A percentile compares a stretch with the other conserved stretches of the same genome.
These are phyloP conservation scores for Arachnomyces sp. DNA, from an alignment of 2,329 filamentous ascomycete genomes.

Conservation along the genomic window DNA sequence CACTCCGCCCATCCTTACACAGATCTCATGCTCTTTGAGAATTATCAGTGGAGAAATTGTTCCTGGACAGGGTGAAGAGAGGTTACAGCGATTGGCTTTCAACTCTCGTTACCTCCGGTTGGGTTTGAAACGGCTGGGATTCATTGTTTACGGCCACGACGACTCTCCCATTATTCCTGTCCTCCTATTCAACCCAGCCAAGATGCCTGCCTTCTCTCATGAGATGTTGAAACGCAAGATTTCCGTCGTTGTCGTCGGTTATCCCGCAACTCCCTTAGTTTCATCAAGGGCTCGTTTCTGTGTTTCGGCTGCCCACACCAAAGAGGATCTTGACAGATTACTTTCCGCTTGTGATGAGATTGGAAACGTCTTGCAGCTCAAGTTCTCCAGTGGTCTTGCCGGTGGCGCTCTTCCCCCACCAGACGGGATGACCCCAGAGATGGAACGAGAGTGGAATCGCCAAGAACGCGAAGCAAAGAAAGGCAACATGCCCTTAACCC, in stretches of 20 bases:
- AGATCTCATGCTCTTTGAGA: slow-evolving; percentile 77
- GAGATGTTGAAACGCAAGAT: slow-evolving; percentile 98
- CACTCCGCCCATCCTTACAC: slow-evolving; percentile 76
- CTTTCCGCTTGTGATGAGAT: slow-evolving; percentile 86
- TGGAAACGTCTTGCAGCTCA: slow-evolving; percentile 83
- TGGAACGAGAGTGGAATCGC: slow-evolving; percentile 58
- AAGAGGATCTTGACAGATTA: slow-evolving; percentile 90
- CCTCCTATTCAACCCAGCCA: slow-evolving; percentile 94
- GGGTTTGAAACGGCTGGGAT: slow-evolving; percentile 89
- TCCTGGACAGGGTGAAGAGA: slow-evolving; percentile 89
- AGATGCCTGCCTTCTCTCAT: slow-evolving; percentile 96
- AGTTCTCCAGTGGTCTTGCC: slow-evolving; percentile 92
- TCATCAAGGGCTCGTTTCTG: slow-evolving; percentile 94
- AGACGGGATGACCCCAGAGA: slow-evolving; percentile 61
- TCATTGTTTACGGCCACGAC: slow-evolving; percentile 94
- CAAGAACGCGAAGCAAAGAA: slow-evolving; percentile 42
- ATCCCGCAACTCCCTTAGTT: slow-evolving; percentile 90
- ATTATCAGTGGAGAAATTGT: slow-evolving; percentile 82
- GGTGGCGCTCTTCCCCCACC: slow-evolving; percentile 73
- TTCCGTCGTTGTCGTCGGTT: slow-evolving; percentile 92
- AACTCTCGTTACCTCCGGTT: slow-evolving; percentile 98
- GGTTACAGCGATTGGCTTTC: slow-evolving; percentile 90
- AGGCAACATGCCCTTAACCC: slow-evolving; percentile 41
- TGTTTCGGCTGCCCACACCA: slow-evolving; percentile 91
- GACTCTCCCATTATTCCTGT: slow-evolving; percentile 95